Base-by-base conservation (phyloP, 202 grass and related monocot species). In the Eragrostis tef region DNA sequence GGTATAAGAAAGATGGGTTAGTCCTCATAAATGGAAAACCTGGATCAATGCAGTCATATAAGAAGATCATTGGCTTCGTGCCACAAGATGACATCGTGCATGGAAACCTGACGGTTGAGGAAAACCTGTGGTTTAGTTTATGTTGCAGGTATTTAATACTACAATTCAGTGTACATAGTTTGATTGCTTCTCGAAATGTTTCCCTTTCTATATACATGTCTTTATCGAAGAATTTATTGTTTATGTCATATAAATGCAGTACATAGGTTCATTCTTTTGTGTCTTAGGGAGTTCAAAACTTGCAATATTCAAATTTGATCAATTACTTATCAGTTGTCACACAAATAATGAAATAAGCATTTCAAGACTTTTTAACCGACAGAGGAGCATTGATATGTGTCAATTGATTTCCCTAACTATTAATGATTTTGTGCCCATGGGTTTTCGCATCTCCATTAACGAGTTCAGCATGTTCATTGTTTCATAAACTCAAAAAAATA, bases 31-130 rank as follows among this genome's bases (percentile, higher is more conserved):
- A 93, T 90, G 90, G 90, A 71, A 83, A 88, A 74, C 83, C 87
- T 82, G 88, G 77, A 64, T 80, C 62, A 9, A 93, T 96, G 84
- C 85, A 80, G 74, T 92, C 93, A 22, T 96, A 89, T 70, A 96
- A 90, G 78, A 95, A 92, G 76, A 95, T 95, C 46, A 90, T 88
- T 65, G 93, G 93, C 52, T 93, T 93, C 53, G 90, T 96, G 48
- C 93, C 93, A 79, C 93, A 96, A 89, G 93, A 96, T 85, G 93
- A 96, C 77, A 88, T 96, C 19, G 90, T 96, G 58, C 93, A 96
- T 81, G 90, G 93, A 63, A 92, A 93, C 80, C 77, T 96, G 76
- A 93, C 93, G 7, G 93, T 96, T 7, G 90, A 96, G 71, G 93
- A 95, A 82, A 95, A 90, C 61, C 61, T 95, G 45, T 92, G 93